Evolutionary conservation across 805 yeast species (phyloP).

Genomic region (Dipodascopsis uninucleata): DNA sequence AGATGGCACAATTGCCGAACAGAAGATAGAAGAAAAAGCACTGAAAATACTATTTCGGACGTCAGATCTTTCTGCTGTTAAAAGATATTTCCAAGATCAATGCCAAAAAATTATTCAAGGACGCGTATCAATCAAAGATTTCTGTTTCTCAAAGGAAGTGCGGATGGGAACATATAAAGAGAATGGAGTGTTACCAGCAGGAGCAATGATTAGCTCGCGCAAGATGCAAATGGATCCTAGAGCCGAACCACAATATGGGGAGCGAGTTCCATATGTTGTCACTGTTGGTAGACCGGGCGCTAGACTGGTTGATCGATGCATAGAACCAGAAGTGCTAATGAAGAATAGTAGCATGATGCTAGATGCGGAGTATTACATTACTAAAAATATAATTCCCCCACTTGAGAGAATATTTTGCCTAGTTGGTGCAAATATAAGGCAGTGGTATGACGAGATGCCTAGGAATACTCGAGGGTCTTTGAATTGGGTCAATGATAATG

Average conservation of each 20-base stretch:
- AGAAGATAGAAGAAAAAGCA: slow-evolving; percentile 68
- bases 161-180: slow-evolving; percentile 73
- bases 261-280: slow-evolving; percentile 84
- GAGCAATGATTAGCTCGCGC: slow-evolving; percentile 75
- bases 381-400: slow-evolving; percentile 83
- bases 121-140: slow-evolving; percentile 68
- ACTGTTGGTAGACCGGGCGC: slow-evolving; percentile 53
- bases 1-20: slow-evolving; percentile 93
- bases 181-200: slow-evolving; percentile 76
- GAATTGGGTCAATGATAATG: background rate
- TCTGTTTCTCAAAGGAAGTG: slow-evolving; percentile 89
- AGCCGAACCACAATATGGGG: slow-evolving; percentile 80
- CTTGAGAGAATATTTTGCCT: slow-evolving; percentile 76
- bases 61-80: slow-evolving; percentile 65
- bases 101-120: slow-evolving; percentile 64
- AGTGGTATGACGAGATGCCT: slow-evolving; percentile 76
- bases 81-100: slow-evolving; percentile 58
- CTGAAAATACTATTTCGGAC: slow-evolving; percentile 68
- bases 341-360: slow-evolving; percentile 42
- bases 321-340: slow-evolving; percentile 74
- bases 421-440: slow-evolving; percentile 71
- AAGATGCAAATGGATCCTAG: slow-evolving; percentile 62
- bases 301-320: slow-evolving; percentile 69
- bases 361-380: slow-evolving; percentile 83
- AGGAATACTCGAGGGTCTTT: slow-evolving; percentile 32